These are phyloP conservation scores for Tolypocladium album DNA, from an alignment of 2,329 filamentous ascomycete species.

Conservation along the genomic window DNA sequence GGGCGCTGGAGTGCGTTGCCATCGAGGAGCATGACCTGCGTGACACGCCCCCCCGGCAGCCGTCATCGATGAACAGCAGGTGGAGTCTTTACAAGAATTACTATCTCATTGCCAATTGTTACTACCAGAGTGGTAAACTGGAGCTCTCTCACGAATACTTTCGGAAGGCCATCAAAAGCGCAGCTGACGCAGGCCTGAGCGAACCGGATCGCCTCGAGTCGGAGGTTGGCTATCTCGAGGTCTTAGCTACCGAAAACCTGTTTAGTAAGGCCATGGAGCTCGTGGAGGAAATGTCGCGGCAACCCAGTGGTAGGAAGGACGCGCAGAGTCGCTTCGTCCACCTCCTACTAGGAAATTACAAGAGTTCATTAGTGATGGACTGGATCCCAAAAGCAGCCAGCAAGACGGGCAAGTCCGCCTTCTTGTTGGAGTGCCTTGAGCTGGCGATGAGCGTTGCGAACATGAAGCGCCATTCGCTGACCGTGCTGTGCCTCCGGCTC, in stretches of 20 bases:
- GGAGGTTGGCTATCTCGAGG: conserved; percentile 23
- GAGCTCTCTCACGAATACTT: conserved; percentile 24
- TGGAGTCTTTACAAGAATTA: conserved; percentile 32
- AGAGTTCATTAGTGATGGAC: conserved; percentile 21
- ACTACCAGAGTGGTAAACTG: conserved; percentile 18
- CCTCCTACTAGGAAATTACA: conserved; percentile 23
- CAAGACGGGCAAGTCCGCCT: conserved; percentile 18
- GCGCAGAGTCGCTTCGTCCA: conserved; percentile 20
- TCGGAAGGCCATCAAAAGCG: conserved; percentile 21
- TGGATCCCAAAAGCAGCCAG: conserved; percentile 30
- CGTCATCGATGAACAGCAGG: conserved; percentile 16
- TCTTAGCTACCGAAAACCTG: conserved; percentile 24
- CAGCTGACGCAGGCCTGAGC: conserved; percentile 13
- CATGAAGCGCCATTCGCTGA: conserved; percentile 22
- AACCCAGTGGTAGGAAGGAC: conserved; percentile 11
- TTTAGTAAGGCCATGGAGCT: conserved; percentile 23
- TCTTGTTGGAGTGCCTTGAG: conserved; percentile 18
- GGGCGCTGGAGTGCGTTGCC: conserved; percentile 24
- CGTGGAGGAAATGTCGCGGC: conserved; percentile 19
- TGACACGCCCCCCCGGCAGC: conserved; percentile 11
- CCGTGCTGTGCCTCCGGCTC: conserved; percentile 25
- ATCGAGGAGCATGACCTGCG: conserved; percentile 20
- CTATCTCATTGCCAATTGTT: conserved; percentile 25
- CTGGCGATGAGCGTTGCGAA: conserved; percentile 21
- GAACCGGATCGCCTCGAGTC: conserved; percentile 24